Conservation (phyloP, 2,329 filamentous ascomycete species). For the Pseudodiploospora longispora region DNA sequence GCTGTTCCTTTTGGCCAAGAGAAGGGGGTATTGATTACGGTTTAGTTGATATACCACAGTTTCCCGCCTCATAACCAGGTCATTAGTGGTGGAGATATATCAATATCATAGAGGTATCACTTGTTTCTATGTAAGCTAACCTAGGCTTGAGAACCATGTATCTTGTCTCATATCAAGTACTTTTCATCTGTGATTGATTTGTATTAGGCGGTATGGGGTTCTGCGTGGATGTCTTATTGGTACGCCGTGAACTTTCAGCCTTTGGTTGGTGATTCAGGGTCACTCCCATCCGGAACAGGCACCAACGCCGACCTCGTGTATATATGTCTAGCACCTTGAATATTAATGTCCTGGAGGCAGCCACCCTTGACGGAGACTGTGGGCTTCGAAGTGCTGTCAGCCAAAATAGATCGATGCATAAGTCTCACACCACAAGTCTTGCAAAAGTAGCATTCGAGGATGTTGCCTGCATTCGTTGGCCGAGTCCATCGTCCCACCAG, state of each 20-base stretch:
- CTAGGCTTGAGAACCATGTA: too few species aligned
- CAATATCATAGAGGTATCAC: too few species aligned
- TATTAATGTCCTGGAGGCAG: conserved; percentile 31
- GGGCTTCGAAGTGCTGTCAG: conserved; percentile 27
- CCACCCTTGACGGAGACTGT: conserved; percentile 41
- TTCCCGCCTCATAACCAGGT: too few species aligned
- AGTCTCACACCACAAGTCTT: conserved; percentile 36
- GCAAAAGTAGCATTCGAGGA: conserved; percentile 36
- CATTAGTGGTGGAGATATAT: too few species aligned
- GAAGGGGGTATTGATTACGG: too few species aligned
- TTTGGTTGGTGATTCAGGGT: conserved; percentile 12
- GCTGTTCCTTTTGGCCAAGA: too few species aligned
- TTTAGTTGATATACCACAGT: too few species aligned
- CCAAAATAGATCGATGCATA: conserved; percentile 33
- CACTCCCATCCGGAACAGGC: conserved; percentile 30
- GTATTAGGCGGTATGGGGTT: not conserved
- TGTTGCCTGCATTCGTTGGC: conserved; percentile 30
- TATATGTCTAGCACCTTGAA: conserved; percentile 35
- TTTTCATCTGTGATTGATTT: too few species aligned
- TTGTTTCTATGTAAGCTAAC: too few species aligned
- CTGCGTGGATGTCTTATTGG: not conserved
- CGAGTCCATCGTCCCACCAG: conserved; percentile 30
- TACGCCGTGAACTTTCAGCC: not conserved
- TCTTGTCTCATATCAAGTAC: too few species aligned
- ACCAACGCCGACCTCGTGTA: conserved; percentile 37